Evolutionary conservation across 805 yeast species (phyloP), one percentile per base, ranked within the genome.

Genomic region (Candida methanosorbosa): DNA sequence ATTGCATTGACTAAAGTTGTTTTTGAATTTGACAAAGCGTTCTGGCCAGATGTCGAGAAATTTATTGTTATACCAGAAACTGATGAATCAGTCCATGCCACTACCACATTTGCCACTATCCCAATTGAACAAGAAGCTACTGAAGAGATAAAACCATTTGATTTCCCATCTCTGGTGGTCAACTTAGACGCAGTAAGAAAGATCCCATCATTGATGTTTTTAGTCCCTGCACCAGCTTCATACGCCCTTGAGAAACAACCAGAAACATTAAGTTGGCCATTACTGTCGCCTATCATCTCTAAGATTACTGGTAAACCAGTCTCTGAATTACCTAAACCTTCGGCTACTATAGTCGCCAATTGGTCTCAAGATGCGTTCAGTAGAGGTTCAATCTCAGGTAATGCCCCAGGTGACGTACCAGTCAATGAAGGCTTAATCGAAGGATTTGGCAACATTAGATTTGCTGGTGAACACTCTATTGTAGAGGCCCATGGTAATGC

Each of bases 381-480:
- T 16, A 50, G 74, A 38, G 78, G 78, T 14, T 64, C 76, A 1
- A 67, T 70, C 41, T 44, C 66, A 4, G 67, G 70, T 3, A 46
- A 60, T 33, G 55, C 63, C 11, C 61, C 63, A 0, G 63, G 61
- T 13, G 76, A 70, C 44, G 60, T 61, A 15, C 25, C 68, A 1
- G 59, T 55, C n/a, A 52, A 53, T 27, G 55, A 48, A 30, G 52
- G 44, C 5, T 36, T 49, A 18, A 27, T 53, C 20, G 47, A 48
- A n/a, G 63, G 63, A 3, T 48, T 49, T 34, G 60, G 54, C 3
- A 44, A 56, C 13, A 48, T 72, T 16, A 51, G 76, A 19, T 72
- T 72, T 57, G 78, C 77, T 0, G 78, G 78, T 7, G 78, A 72
- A 43, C 75, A 69, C 36, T 65, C 75, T 18, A 56, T 61, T 28